These are phyloP conservation scores for Boechera retrofracta DNA, from an alignment of 345 rosid genomes.

Conservation along the genomic window DNA sequence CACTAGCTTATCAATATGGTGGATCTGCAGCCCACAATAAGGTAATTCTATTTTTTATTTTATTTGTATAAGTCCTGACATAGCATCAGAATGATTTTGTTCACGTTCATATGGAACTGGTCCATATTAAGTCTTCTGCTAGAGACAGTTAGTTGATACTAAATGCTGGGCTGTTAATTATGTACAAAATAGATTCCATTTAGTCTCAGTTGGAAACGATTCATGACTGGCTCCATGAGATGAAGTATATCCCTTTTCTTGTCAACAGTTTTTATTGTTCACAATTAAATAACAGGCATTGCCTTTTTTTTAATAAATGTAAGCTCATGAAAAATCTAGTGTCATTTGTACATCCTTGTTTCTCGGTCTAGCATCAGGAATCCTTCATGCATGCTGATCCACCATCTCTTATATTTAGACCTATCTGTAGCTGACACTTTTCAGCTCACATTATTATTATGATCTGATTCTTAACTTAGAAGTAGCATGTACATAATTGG, in stretches of 20 bases:
- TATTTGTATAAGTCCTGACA: background rate
- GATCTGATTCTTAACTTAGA: slow-evolving; percentile 11
- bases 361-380: background rate
- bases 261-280: background rate
- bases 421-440: slow-evolving; percentile 7
- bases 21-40: slow-evolving; percentile 98
- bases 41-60: slow-evolving; percentile 51
- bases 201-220: slow-evolving; percentile 12
- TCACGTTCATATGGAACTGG: slow-evolving; percentile 10
- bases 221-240: slow-evolving; percentile 14
- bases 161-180: background rate
- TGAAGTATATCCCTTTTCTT: background rate
- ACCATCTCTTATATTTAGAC: background rate
- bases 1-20: slow-evolving; percentile 91
- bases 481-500: background rate
- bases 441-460: background rate
- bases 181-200: slow-evolving; percentile 1
- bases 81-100: slow-evolving; percentile 15
- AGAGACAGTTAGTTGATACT: slow-evolving; percentile 19
- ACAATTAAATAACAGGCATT: background rate
- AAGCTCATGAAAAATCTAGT: slow-evolving; percentile 9
- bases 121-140: slow-evolving; percentile 13
- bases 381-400: slow-evolving; percentile 19
- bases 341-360: slow-evolving; percentile 6
- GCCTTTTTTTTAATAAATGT: background rate